Conservation (phyloP, 2,329 filamentous ascomycete species). For the Coniochaeta hoffmannii region DNA sequence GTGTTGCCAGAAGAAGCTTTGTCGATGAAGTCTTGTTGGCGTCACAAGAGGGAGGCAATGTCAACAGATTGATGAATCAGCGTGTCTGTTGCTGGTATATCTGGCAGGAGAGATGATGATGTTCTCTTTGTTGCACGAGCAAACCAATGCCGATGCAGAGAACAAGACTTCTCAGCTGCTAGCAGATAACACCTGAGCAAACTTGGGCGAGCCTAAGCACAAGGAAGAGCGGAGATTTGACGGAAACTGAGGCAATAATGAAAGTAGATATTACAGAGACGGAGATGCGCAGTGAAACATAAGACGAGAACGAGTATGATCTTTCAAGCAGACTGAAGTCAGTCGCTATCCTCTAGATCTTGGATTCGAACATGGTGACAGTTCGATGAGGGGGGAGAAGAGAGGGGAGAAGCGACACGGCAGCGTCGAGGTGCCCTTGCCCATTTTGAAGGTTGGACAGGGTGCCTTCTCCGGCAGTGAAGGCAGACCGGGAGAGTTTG, state of each 20-base stretch:
- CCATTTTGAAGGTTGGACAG: conserved; percentile 25
- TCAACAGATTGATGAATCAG: background rate
- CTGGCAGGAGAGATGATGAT: background rate
- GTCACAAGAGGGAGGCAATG: background rate
- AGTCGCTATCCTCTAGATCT: conserved; percentile 46
- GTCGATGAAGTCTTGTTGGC: background rate
- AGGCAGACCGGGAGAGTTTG: background rate
- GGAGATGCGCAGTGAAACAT: conserved; percentile 12
- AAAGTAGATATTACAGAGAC: conserved; percentile 5
- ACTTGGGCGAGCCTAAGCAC: background rate
- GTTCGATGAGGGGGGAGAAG: conserved; percentile 37
- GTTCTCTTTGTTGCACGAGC: background rate
- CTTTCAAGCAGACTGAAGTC: conserved; percentile 45
- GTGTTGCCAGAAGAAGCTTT: background rate
- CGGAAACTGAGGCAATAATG: background rate
- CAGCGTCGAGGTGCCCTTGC: conserved; percentile 19
- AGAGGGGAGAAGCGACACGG: conserved; percentile 16
- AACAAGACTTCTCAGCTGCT: background rate
- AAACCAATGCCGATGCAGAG: background rate
- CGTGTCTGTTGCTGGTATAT: background rate
- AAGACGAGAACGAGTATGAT: conserved; percentile 17
- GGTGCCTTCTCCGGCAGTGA: background rate
- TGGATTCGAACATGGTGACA: conserved; percentile 45
- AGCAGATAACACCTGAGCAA: background rate
- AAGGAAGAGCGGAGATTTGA: background rate